Conservation (phyloP, 768 basidiomycete species). For the Epithele typhae region DNA sequence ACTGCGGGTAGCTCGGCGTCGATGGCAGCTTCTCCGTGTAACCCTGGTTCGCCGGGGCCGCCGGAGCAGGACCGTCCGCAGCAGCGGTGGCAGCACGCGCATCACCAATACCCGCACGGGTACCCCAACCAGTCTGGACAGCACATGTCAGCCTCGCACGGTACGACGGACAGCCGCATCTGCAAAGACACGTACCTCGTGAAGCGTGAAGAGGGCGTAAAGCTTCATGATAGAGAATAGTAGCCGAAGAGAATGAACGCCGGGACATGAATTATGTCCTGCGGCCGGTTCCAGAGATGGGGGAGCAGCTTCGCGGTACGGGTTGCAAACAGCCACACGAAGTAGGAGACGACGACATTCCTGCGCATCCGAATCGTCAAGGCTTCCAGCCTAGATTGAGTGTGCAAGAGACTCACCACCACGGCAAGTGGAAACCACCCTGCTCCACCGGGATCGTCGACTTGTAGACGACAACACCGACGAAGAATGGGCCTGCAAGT, state of each 20-base stretch:
- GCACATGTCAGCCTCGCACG: neutral
- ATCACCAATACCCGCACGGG: constrained; percentile 91
- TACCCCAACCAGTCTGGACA: constrained; percentile 85
- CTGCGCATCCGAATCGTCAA: too few species aligned
- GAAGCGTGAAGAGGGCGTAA: constrained; percentile 85
- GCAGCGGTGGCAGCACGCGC: constrained; percentile 72
- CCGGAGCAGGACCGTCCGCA: constrained; percentile 38
- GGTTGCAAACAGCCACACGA: constrained; percentile 66
- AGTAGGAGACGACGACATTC: constrained; percentile 66
- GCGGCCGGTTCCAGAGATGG: constrained; percentile 54
- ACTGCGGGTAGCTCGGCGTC: constrained; percentile 17
- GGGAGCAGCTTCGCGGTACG: constrained; percentile 72
- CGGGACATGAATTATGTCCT: constrained; percentile 55
- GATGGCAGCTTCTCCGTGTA: constrained; percentile 23
- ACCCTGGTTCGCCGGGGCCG: constrained; percentile 19
- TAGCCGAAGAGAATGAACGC: constrained; percentile 82
- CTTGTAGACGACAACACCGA: constrained; percentile 74
- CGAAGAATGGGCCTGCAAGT: constrained; percentile 77
- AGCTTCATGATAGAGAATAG: constrained; percentile 95
- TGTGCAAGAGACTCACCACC: constrained; percentile 70
- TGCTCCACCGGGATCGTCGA: constrained; percentile 59
- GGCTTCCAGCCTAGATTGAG: neutral
- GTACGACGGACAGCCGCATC: too few species aligned
- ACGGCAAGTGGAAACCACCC: constrained; percentile 79
- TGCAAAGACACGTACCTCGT: constrained; percentile 64